phyloP scores from a whole-genome alignment of 2,329 filamentous ascomycete species.

The Sclerotinia minor region DNA sequence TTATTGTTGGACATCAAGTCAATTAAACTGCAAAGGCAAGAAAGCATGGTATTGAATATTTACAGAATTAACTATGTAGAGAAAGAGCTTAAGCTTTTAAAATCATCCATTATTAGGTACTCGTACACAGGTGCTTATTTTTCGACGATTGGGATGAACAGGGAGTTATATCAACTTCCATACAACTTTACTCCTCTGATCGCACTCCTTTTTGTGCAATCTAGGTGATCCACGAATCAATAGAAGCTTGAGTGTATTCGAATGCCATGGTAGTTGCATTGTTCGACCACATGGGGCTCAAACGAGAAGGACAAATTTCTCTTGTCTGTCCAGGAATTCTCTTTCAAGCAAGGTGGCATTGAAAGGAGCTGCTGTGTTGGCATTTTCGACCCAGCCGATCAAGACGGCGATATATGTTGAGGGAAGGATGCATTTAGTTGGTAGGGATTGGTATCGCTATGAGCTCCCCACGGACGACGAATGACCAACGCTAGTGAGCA shows the following conservation, averaged over 20 bases:
- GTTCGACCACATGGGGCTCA: constrained; percentile 40
- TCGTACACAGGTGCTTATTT: no score
- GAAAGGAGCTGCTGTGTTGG: constrained; percentile 41
- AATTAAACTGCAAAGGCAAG: not conserved
- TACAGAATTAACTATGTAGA: not conserved
- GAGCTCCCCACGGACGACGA: constrained; percentile 54
- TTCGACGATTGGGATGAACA: not conserved
- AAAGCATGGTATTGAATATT: not conserved
- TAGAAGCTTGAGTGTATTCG: constrained; percentile 36
- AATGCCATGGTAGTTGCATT: constrained; percentile 37
- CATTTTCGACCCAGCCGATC: constrained; percentile 70
- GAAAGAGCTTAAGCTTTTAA: not conserved
- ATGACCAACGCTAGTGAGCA: constrained; percentile 55
- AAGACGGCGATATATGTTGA: constrained; percentile 67
- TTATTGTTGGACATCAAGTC: not conserved
- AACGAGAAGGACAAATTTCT: constrained; percentile 46
- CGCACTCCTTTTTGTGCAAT: not conserved
- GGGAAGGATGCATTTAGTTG: constrained; percentile 42
- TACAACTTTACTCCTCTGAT: not conserved
- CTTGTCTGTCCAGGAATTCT: constrained; percentile 40
- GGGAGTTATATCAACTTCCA: not conserved
- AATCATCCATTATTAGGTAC: no score
- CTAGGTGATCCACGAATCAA: constrained; percentile 39
- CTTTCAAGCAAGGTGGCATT: constrained; percentile 44
- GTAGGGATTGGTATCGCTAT: constrained; percentile 50